Base-by-base conservation (phyloP, 352 stramenopile genomes). In the Peronospora farinosa region DNA sequence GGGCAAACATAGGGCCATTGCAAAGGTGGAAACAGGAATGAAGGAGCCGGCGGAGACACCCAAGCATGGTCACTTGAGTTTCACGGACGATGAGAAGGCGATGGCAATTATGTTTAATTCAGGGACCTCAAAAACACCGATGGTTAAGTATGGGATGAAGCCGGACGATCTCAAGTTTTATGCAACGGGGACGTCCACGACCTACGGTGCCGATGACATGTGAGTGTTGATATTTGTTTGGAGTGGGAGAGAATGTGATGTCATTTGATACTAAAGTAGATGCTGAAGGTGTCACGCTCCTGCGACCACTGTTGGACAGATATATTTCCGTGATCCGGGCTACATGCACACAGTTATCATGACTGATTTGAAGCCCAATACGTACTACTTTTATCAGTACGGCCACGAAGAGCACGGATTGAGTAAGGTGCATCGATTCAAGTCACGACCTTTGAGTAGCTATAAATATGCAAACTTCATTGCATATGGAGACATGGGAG, bases 51-150 rank as follows among this genome's bases (percentile, higher is more conserved):
- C 75, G 6, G 52, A 67, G n/a, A 47, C 70, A 1, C 79, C 79
- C 5, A 88, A 90, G 57, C 79, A 90, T 19, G 79, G 79, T 11
- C 79, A 90, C 37, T 41, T 90, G 13, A 81, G 72, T 47, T 53
- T 90, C 13, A 86, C 72, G 1, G 69, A 74, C 10, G 45, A 71
- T 10, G 46, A 63, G 7, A 48, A 68, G 2, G 70, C 76, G 9
- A 88, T 90, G 76, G 69, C 66, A 0, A 45, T 90, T 25, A 69
- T 87, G 69, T 90, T 84, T 47, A 90, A 86, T 35, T 85, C 79
- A 9, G 76, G 68, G 7, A 86, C 74, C 1, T 57, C 65, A 0
- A 56, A 65, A 8, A 76, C 53, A 12, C 78, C 74, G 0, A 47
- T 61, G 9, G 74, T 72, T 4, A 68, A 62, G 33, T 88, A 74